Base-by-base conservation (phyloP, 192 early-diverging fungal species). In the Lunasporangiospora selenospora region DNA sequence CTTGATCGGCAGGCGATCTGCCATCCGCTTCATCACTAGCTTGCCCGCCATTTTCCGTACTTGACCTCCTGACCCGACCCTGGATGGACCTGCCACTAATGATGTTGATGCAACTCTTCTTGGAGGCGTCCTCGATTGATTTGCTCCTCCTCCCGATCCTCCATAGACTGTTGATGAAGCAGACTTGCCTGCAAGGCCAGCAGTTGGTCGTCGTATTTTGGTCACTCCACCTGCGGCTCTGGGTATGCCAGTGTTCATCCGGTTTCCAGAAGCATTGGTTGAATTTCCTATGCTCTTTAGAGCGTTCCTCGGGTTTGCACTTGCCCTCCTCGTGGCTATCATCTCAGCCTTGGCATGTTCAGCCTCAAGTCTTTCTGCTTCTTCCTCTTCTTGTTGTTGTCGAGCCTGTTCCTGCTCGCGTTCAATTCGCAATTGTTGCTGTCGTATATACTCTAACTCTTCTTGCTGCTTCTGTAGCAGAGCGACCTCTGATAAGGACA, bases 21-120 rank as follows among this genome's bases (percentile, higher is more conserved):
- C 61, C 53, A 73, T 52, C 34, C 54, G 53, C 26, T 73, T 73
- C 69, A 73, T 73, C 41, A 63, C 61, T 10, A 73, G 15, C 32
- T 52, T 57, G 4, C 69, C 55, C 2, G 49, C 53, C 11, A 73
- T 34, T 21, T 73, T 73, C 47, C 69, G 53, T n/a, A 73, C 49
- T 26, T 39, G 44, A 2, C 69, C 69, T 38, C 60, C 60, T 31
- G 40, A 18, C 2, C 69, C 69, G 0, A 62, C 55, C 40, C 69
- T 62, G 10, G 69, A 73, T 12, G 69, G 44, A 6, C 45, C 48
- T 15, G 53, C 19, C 19, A n/a, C 24, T 33, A 19, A 30, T 26
- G 45, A 21, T n/a, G 43, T 10, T 7, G 45, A 36, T n/a, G n/a
- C n/a, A n/a, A n/a, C n/a, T n/a, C n/a, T n/a, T n/a, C n/a, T n/a